Conservation (phyloP, 164 flowering plant species). For the Warburgia ugandensis region DNA sequence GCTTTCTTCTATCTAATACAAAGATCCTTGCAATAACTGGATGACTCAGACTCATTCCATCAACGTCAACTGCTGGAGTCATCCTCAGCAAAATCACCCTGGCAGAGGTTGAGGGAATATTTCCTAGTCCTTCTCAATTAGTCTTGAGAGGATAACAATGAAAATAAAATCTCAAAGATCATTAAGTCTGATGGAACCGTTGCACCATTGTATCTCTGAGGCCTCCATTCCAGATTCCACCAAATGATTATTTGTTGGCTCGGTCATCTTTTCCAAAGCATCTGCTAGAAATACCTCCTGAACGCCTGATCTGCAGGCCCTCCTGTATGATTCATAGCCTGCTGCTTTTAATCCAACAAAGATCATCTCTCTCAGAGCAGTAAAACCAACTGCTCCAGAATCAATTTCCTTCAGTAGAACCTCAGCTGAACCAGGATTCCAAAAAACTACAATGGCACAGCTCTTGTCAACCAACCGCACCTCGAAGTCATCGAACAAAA, state of each 20-base stretch:
- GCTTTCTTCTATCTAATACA: too few relatives aligned
- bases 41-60: too few relatives aligned
- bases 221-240: slow-evolving; percentile 15
- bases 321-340: slow-evolving; percentile 47
- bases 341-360: slow-evolving; percentile 60
- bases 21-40: too few relatives aligned
- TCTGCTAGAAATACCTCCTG: slow-evolving; percentile 58
- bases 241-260: slow-evolving; percentile 7
- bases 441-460: slow-evolving; percentile 66
- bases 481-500: slow-evolving; percentile 54
- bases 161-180: slow-evolving; percentile 35
- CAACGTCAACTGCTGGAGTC: too few relatives aligned
- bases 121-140: too few relatives aligned
- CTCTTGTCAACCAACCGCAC: slow-evolving; percentile 54
- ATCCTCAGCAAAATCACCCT: too few relatives aligned
- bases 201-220: slow-evolving; percentile 33
- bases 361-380: slow-evolving; percentile 41
- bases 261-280: slow-evolving; percentile 43
- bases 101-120: too few relatives aligned
- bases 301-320: slow-evolving; percentile 39
- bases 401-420: slow-evolving; percentile 38
- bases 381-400: slow-evolving; percentile 21
- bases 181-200: slow-evolving; percentile 44
- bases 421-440: slow-evolving; percentile 37
- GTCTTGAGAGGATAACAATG: too few relatives aligned